These are phyloP conservation scores for Rhizopus sp. DNA, from an alignment of 371 early-diverging fungal species.

Conservation along the genomic window DNA sequence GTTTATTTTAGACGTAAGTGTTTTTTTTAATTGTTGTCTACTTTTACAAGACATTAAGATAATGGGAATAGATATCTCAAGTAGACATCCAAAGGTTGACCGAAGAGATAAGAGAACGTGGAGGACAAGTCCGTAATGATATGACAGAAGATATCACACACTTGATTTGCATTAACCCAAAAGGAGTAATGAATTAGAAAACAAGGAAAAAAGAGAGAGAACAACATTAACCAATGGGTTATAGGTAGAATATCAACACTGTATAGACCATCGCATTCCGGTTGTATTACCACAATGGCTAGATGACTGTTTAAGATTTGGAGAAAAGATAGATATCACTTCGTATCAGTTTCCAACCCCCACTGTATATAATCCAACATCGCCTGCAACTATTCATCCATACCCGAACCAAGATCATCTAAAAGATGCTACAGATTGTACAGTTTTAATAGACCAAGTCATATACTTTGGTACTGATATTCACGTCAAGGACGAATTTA, in stretches of 20 bases:
- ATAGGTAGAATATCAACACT: conserved; percentile 55
- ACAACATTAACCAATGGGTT: neutral
- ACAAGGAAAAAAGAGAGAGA: neutral
- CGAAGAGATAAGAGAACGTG: conserved; percentile 53
- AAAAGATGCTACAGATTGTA: conserved; percentile 13
- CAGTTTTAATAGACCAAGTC: conserved; percentile 20
- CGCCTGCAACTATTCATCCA: conserved; percentile 11
- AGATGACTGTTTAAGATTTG: conserved; percentile 68
- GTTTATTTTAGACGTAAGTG: conserved; percentile 43
- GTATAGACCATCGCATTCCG: conserved; percentile 50
- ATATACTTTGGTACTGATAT: conserved; percentile 34
- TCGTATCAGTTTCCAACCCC: conserved; percentile 13
- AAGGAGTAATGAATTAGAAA: conserved; percentile 43
- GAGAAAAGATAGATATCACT: conserved; percentile 1
- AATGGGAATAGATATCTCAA: conserved; percentile 34
- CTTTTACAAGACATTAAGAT: neutral
- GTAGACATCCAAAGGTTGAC: conserved; percentile 50
- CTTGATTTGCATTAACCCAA: conserved; percentile 46
- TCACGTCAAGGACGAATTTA: conserved; percentile 18
- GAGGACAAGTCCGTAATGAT: conserved; percentile 55
- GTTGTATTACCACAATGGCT: conserved; percentile 81
- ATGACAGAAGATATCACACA: conserved; percentile 62
- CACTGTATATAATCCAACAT: conserved; percentile 7
- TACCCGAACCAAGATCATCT: conserved; percentile 6
- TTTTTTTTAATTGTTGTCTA: too few species aligned